Conservation (phyloP, 331 rosid genomes). For the Pyrus hybrid region DNA sequence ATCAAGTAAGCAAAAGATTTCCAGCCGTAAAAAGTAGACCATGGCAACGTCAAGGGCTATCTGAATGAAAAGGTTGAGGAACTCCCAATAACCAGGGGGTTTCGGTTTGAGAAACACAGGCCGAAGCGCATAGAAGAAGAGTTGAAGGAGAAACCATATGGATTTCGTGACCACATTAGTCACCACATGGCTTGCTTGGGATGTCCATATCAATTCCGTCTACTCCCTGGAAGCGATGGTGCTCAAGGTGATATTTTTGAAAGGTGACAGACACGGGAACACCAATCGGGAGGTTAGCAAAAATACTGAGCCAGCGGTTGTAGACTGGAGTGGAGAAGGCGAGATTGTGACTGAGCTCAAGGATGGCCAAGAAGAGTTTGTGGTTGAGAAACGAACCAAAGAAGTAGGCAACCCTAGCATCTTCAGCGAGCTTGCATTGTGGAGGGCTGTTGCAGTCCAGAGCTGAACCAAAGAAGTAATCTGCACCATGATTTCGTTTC, state of each 20-base stretch:
- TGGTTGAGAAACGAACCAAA: constrained; percentile 93
- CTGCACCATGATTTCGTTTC: constrained; percentile 34
- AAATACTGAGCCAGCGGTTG: constrained; percentile 83
- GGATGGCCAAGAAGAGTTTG: constrained; percentile 89
- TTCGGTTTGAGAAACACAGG: constrained; percentile 82
- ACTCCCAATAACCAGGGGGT: constrained; percentile 84
- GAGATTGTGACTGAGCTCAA: constrained; percentile 89
- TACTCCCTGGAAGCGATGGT: constrained; percentile 84
- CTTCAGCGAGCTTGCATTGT: constrained; percentile 68
- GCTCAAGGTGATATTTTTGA: constrained; percentile 86
- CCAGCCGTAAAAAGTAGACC: constrained; percentile 67
- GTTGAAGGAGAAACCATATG: constrained; percentile 69
- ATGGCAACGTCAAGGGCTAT: constrained; percentile 48
- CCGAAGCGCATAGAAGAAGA: constrained; percentile 79
- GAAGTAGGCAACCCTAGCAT: constrained; percentile 67
- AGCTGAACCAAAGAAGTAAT: constrained; percentile 65
- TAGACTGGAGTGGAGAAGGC: constrained; percentile 70
- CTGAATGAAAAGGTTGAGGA: constrained; percentile 52
- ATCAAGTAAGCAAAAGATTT: constrained; percentile 63
- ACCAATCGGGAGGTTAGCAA: constrained; percentile 82
- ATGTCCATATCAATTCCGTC: constrained; percentile 87
- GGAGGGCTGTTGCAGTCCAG: constrained; percentile 53
- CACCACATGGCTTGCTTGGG: constrained; percentile 54
- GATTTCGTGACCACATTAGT: constrained; percentile 43
- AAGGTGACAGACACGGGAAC: constrained; percentile 92